phyloP scores from a whole-genome alignment of 306 rosid genomes.

The cucumber (Cucumis sativus) region Cucumber_9930_V3 NC_026655.2:291001-291500 shows the following conservation, averaged over 20 bases:
- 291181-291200: not conserved
- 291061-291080: not conserved
- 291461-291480: not conserved
- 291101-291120: not conserved
- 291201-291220: not conserved
- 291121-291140: not conserved
- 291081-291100: not conserved
- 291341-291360: not conserved
- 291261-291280: not conserved
- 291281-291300: not conserved
- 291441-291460: not conserved
- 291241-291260: not conserved
- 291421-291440: not conserved
- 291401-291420: not conserved
- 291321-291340: not conserved
- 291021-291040: not conserved
- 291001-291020: not conserved
- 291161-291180: not conserved
- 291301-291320: not conserved
- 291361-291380: not conserved
- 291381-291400: not conserved
- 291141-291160: not conserved
- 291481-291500: constrained; percentile 3
- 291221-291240: not conserved
- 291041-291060: constrained; percentile 9